A percentile compares a stretch with the other conserved stretches of the same genome.
Conservation (phyloP, 306 rosid genomes). For the Adenanthera pavonina region DNA sequence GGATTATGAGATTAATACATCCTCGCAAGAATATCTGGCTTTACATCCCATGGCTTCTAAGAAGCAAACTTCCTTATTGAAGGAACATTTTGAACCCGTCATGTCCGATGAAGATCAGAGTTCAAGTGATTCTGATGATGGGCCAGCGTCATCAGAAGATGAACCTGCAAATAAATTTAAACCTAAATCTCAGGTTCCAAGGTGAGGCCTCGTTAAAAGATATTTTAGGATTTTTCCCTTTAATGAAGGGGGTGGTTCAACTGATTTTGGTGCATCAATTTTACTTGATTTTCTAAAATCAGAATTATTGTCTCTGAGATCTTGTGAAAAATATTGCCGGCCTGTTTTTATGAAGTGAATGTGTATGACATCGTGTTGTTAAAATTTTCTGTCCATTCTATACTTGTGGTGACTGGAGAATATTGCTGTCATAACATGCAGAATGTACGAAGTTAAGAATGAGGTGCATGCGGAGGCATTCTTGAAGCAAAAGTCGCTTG, state of each 20-base stretch:
- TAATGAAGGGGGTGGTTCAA: slow-evolving; percentile 1
- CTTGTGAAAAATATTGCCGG: too few species aligned
- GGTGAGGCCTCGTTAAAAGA: slow-evolving; percentile 52
- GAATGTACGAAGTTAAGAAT: slow-evolving; percentile 87
- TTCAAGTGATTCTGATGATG: slow-evolving; percentile 58
- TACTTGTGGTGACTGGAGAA: neutral
- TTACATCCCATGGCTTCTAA: slow-evolving; percentile 85
- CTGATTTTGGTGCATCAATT: slow-evolving; percentile 6
- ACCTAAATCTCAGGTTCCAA: slow-evolving; percentile 60
- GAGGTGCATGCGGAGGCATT: slow-evolving; percentile 93
- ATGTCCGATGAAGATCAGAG: slow-evolving; percentile 64
- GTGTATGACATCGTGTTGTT: neutral
- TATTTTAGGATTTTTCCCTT: slow-evolving; percentile 6
- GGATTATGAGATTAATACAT: slow-evolving; percentile 78
- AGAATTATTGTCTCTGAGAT: neutral
- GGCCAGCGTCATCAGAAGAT: slow-evolving; percentile 55
- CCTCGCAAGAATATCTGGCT: slow-evolving; percentile 74
- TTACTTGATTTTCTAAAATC: slow-evolving; percentile 3
- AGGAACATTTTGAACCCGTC: slow-evolving; percentile 82
- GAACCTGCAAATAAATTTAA: slow-evolving; percentile 42
- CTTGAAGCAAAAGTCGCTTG: slow-evolving; percentile 73
- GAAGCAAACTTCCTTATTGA: slow-evolving; percentile 72
- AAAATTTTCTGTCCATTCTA: too few species aligned
- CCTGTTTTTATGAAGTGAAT: too few species aligned
- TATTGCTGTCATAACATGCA: slow-evolving; percentile 37